Conservation (phyloP, 2,329 filamentous ascomycete genomes). For the Colletotrichum truncatum region DNA sequence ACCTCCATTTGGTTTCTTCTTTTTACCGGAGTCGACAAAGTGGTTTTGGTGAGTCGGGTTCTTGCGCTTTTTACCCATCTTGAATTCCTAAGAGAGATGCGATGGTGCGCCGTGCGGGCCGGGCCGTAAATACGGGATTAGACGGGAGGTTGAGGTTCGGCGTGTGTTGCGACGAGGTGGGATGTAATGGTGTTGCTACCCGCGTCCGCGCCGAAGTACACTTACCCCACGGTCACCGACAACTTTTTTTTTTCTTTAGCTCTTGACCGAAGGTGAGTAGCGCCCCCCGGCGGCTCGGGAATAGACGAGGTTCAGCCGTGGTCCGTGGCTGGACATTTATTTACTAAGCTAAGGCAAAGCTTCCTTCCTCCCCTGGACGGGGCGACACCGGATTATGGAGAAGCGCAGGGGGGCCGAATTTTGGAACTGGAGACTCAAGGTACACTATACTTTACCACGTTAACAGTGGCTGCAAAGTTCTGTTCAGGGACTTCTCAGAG, state of each 20-base stretch:
- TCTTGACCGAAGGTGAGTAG: slow-evolving; percentile 22
- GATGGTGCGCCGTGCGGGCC: neutral
- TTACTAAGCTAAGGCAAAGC: neutral
- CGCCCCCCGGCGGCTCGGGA: slow-evolving; percentile 28
- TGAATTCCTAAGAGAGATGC: neutral
- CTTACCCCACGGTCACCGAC: slow-evolving; percentile 24
- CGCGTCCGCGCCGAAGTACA: slow-evolving; percentile 11
- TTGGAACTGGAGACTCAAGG: neutral
- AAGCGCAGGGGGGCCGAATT: slow-evolving; percentile 23
- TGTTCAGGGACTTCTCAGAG: slow-evolving; percentile 18
- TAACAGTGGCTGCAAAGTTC: slow-evolving; percentile 3
- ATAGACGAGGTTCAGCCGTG: slow-evolving; percentile 30
- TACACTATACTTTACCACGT: slow-evolving; percentile 11
- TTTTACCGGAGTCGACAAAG: slow-evolving; percentile 26
- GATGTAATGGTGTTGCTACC: slow-evolving; percentile 22
- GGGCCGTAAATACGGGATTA: neutral
- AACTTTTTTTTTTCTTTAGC: slow-evolving; percentile 20
- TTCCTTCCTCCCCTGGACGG: slow-evolving; percentile 12
- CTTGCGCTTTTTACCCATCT: slow-evolving; percentile 56
- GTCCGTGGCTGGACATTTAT: neutral
- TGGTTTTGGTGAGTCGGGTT: slow-evolving; percentile 27
- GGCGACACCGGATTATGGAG: slow-evolving; percentile 26
- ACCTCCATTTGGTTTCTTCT: slow-evolving; percentile 24
- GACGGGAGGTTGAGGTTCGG: neutral
- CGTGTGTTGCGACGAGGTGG: slow-evolving; percentile 6